phyloP scores from a whole-genome alignment of 441 rosid genomes.

The Hypseocharis bilobata region DNA sequence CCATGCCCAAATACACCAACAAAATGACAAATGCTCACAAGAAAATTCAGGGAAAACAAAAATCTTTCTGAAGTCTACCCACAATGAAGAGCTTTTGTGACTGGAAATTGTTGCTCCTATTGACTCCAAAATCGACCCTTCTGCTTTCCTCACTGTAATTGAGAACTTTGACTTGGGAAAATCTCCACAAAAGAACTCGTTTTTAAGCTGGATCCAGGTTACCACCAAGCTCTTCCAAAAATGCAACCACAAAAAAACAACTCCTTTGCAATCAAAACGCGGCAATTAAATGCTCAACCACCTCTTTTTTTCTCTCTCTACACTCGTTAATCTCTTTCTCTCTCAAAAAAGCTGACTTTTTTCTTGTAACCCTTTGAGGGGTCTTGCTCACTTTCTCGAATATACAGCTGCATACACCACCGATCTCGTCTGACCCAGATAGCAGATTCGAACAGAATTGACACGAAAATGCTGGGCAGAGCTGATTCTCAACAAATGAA shows the following conservation, averaged over 20 bases:
- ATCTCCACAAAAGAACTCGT: neutral
- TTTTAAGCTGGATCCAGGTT: neutral
- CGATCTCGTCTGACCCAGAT: slow-evolving; percentile 6
- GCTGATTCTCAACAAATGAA: neutral
- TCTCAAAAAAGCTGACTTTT: neutral
- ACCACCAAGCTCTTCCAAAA: neutral
- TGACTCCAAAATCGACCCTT: neutral
- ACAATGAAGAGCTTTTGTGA: neutral
- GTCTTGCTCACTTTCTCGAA: neutral
- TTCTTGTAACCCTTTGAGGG: neutral
- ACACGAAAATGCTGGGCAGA: neutral
- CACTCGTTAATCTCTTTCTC: neutral
- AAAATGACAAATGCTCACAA: neutral
- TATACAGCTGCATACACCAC: neutral
- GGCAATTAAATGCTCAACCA: neutral
- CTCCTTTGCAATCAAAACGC: neutral
- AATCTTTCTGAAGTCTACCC: neutral
- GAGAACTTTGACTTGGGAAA: no score
- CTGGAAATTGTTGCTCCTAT: neutral
- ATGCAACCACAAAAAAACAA: neutral
- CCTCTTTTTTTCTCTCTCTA: neutral
- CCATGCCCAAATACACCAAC: slow-evolving; percentile 1
- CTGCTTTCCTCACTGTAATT: no score
- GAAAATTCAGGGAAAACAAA: neutral
- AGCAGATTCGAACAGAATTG: neutral